Base-by-base conservation (phyloP, 345 rosid species). In the Combretum micranthum region DNA sequence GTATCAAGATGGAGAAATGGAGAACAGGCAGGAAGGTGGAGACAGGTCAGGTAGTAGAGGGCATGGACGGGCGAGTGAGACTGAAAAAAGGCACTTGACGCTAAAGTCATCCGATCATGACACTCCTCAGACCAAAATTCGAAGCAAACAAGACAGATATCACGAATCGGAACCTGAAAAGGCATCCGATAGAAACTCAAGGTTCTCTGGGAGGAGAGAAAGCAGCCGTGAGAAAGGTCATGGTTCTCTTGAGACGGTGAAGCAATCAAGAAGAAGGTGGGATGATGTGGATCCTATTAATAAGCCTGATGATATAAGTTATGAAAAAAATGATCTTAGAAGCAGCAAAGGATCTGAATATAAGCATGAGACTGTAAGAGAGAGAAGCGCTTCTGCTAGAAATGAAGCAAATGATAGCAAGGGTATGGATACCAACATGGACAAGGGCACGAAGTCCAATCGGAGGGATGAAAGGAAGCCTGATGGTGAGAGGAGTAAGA, bases 1-100 rank as follows among this genome's bases (percentile, higher is more conserved):
- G 87, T 89, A 93, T 63, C 84, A 93, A 77, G 97, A 93, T 52
- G 96, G 97, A 60, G 97, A 93, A 44, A 72, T 69, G 13, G 99
- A 89, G 18, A 70, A 49, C 63, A 75, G 67, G 74, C 81, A 63
- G 59, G 84, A 73, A 55, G 84, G 75, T 59, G 86, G 83, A 9
- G 96, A 85, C 32, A 90, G 77, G 77, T 64, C 68, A 20, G 77
- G 79, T 47, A 56, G 62, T 62, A 82, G 64, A 69, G 84, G 77
- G 43, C 79, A 67, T 56, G 59, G 69, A 63, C 72, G 78, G 49
- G 60, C 47, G 21, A 86, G 76, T 58, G 86, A 80, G 9, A 73
- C 80, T 45, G 96, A 85, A 46, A 80, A 74, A 60, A 83, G 80
- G 75, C 82, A 87, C 67, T 50, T 55, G 64, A 67, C 66, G 62